Evolutionary conservation across 345 rosid genomes (phyloP).

Genomic region (Aquilaria sinensis): DNA sequence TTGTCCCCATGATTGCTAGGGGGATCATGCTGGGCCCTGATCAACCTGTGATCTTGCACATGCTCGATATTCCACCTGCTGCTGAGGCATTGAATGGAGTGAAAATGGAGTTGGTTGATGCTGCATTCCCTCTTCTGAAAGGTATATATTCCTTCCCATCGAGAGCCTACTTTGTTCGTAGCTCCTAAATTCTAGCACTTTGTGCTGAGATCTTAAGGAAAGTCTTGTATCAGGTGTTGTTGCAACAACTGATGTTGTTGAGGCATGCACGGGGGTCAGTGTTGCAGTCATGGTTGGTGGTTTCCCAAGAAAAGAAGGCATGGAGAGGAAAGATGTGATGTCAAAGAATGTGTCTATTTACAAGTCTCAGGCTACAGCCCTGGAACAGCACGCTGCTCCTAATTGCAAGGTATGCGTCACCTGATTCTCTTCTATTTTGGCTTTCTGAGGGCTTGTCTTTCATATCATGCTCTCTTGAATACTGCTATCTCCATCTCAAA

Average conservation of each 20-base stretch:
- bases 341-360: conserved; percentile 91
- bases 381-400: conserved; percentile 86
- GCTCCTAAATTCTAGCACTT: no score
- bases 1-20: conserved; percentile 98
- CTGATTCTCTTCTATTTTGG: no score
- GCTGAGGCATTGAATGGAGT: conserved; percentile 98
- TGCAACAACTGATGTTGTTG: conserved; percentile 93
- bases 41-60: conserved; percentile 98
- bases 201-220: neutral
- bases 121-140: conserved; percentile 97
- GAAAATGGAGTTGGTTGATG: conserved; percentile 96
- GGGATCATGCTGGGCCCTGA: conserved; percentile 96
- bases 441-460: no score
- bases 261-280: conserved; percentile 90
- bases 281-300: conserved; percentile 99
- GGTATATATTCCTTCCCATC: conserved; percentile 25
- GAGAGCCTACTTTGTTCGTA: no score
- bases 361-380: conserved; percentile 95
- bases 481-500: no score
- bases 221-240: conserved; percentile 61
- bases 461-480: no score
- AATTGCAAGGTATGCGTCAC: conserved; percentile 77
- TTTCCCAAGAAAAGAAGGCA: conserved; percentile 98
- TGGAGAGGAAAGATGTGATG: conserved; percentile 99
- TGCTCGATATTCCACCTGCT: conserved; percentile 98